These are phyloP conservation scores for Penicillium ochrochloron DNA, from an alignment of 495 filamentous ascomycete genomes.

Conservation along the genomic window DNA sequence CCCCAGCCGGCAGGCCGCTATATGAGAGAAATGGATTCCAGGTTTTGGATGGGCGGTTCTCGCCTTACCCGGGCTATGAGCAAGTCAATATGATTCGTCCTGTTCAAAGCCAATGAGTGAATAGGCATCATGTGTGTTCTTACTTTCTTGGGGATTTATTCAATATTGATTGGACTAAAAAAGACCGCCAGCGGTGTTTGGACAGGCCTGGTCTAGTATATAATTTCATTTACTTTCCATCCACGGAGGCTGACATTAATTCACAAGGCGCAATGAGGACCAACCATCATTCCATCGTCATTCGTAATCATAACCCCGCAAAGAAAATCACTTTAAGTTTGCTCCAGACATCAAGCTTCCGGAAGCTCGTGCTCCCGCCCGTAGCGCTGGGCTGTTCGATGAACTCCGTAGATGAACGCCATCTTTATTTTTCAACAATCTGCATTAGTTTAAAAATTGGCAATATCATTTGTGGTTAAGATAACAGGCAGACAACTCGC, in stretches of 20 bases:
- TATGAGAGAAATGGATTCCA: conserved; percentile 43
- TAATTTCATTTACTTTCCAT: neutral
- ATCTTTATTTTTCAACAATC: neutral
- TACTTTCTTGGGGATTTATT: neutral
- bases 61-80: conserved; percentile 26
- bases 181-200: neutral
- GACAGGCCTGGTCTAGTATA: neutral
- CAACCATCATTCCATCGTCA: neutral
- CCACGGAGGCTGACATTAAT: too few species aligned
- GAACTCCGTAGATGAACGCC: too few species aligned
- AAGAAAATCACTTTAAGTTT: neutral
- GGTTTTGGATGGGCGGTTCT: conserved; percentile 19
- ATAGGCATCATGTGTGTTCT: neutral
- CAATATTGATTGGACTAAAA: neutral
- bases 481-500: neutral
- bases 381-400: neutral
- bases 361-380: neutral
- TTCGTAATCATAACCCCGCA: neutral
- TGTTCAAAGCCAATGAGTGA: neutral
- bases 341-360: neutral
- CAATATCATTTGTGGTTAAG: neutral
- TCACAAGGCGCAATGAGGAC: too few species aligned
- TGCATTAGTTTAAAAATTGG: neutral
- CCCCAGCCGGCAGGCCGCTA: conserved; percentile 35
- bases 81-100: conserved; percentile 31